Evolutionary conservation across 2,329 filamentous ascomycete species (phyloP), one percentile per base, ranked within the genome.

Genomic region (Exophiala lecanii-corni): DNA sequence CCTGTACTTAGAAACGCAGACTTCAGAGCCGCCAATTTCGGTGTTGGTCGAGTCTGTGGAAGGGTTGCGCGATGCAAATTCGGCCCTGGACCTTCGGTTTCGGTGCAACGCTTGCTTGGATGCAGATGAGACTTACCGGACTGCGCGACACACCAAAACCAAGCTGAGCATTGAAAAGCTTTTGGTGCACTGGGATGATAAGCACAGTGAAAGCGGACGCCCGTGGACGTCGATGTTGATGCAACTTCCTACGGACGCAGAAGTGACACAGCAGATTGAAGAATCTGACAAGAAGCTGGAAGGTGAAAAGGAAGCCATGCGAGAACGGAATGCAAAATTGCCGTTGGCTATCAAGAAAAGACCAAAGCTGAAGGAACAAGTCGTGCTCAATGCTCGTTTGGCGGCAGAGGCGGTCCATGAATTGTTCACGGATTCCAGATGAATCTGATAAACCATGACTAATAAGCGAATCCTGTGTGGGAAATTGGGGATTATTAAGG

Each of bases 131-230:
- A 23, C 33, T 12, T 16, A 41, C 15, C 26, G 30, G 23, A 41
- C 34, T 5, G 38, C 36, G 18, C 40, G 41, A 21, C 39, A 54
- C 15, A 39, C 41, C 21, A 47, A 45, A 36, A 40, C 50, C 39
- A 41, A 30, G n/a, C 33, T 48, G 9, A 7, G 41, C 6, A 30
- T 53, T 9, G 39, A 47, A 16, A 32, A 9, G 9, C 47, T 56
- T 2, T 7, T 47, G 15, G 38, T 23, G 9, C 55, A 57, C 38
- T 57, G 55, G 54, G 25, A 43, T 16, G 15, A 38, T n/a, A 50
- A 41, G 23, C 55, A 57, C 19, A 10, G 36, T 5, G 19, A 40
- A 12, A 17, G 21, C 9, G 15, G 15, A 9, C 21, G 39, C 12
- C 18, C 31, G 23, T 52, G 53, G 47, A 37, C 20, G 15, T 20